Conservation (phyloP, 768 basidiomycete genomes). For the Cystobasidium ongulense region DNA sequence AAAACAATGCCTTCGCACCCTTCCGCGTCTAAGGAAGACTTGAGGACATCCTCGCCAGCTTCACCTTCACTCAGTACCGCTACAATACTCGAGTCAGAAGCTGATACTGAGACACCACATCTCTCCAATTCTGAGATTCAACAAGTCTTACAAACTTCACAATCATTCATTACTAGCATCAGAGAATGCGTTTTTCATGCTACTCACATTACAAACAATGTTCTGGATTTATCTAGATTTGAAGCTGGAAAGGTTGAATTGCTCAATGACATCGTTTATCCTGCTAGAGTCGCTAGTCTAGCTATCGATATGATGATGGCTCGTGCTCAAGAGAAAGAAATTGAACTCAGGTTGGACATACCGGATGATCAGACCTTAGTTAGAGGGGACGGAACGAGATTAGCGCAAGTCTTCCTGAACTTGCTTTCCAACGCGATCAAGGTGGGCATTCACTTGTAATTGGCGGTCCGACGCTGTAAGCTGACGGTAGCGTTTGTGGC, state of each 20-base stretch:
- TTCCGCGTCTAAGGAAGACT: background rate
- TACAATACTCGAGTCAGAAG: background rate
- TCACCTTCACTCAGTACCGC: background rate
- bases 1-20: background rate
- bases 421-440: slow-evolving; percentile 24
- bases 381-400: slow-evolving; percentile 20
- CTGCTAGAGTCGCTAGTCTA: slow-evolving; percentile 9
- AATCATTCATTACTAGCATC: slow-evolving; percentile 18
- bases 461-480: background rate
- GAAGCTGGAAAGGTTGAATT: slow-evolving; percentile 24
- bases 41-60: background rate
- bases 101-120: background rate
- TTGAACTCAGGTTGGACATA: background rate
- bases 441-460: background rate
- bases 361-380: slow-evolving; percentile 17
- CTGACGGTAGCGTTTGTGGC: background rate
- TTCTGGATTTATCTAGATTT: slow-evolving; percentile 10
- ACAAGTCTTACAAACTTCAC: slow-evolving; percentile 1
- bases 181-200: slow-evolving; percentile 25
- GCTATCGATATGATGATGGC: slow-evolving; percentile 26
- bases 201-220: slow-evolving; percentile 23
- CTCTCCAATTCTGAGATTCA: slow-evolving; percentile 1
- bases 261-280: slow-evolving; percentile 11
- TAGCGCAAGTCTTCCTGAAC: slow-evolving; percentile 28
- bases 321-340: slow-evolving; percentile 23